These are phyloP conservation scores for Manihot esculenta DNA, from an alignment of 441 rosid species.

Conservation along the genomic window DNA sequence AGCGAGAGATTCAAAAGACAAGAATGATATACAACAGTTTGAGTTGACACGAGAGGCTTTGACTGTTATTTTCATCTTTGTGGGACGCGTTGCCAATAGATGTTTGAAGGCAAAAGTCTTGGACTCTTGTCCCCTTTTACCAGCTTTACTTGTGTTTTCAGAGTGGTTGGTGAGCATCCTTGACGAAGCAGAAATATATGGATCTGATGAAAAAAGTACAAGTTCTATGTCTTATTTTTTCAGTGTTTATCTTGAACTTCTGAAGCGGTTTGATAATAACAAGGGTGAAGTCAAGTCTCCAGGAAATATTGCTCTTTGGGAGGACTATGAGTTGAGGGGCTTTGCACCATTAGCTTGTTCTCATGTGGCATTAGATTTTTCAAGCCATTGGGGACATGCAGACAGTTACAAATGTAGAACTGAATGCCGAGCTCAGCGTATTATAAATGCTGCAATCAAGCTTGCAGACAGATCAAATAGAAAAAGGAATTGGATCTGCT, in stretches of 20 bases:
- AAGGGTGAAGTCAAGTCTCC: slow-evolving; percentile 28
- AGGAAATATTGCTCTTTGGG: slow-evolving; percentile 62
- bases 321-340: slow-evolving; percentile 81
- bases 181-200: slow-evolving; percentile 40
- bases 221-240: slow-evolving; percentile 61
- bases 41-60: slow-evolving; percentile 38
- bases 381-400: slow-evolving; percentile 36
- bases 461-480: slow-evolving; percentile 49
- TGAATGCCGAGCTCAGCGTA: slow-evolving; percentile 54
- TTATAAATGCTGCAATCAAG: slow-evolving; percentile 51
- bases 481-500: slow-evolving; percentile 52
- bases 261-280: slow-evolving; percentile 39
- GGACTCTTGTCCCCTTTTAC: slow-evolving; percentile 59
- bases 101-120: slow-evolving; percentile 46
- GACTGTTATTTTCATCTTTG: slow-evolving; percentile 49
- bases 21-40: slow-evolving; percentile 25
- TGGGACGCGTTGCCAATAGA: slow-evolving; percentile 70
- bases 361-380: slow-evolving; percentile 56
- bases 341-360: slow-evolving; percentile 55
- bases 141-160: slow-evolving; percentile 65
- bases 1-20: slow-evolving; percentile 27
- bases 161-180: slow-evolving; percentile 62
- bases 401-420: slow-evolving; percentile 45
- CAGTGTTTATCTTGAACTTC: slow-evolving; percentile 44
- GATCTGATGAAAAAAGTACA: slow-evolving; percentile 44